Base-by-base conservation (phyloP, 2,329 filamentous ascomycete species). In the Rugonectria rugulosa region DNA sequence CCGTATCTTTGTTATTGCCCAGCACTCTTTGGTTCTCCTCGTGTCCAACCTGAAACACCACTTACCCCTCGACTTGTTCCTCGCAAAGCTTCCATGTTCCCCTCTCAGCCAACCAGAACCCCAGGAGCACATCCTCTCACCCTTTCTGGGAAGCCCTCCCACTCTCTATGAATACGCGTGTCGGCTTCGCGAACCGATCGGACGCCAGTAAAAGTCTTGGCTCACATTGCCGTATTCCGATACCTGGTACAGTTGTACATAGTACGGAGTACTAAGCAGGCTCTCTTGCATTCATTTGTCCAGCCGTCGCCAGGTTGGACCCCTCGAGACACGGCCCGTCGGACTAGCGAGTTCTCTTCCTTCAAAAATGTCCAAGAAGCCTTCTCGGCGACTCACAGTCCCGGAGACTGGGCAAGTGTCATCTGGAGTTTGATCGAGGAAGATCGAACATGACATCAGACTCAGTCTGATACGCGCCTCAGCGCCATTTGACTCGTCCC, bases 41-140 rank as follows among this genome's bases (percentile, higher is more conserved):
- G 52, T 59, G 55, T 23, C 27, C 60, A 67, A 65, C 65, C 63
- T 68, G 65, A 68, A 68, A 68, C 65, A 27, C 17, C 46, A 31
- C 56, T 15, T 9, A 32, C 34, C 9, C 40, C 32, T 26, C 23
- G 29, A 17, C 32, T 19, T 6, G 8, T 17, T 27, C 29, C 45
- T 37, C 38, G 20, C 41, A 17, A 6, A 9, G 15, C 21, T 41
- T 37, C 34, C 34, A 37, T 19, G 15, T 17, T 26, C 11, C 19
- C 11, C 20, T 20, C 10, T 31, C 11, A 23, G 29, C 20, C 43
- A 44, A 32, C 31, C 21, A 9, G 14, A 34, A 24, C n/a, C 19
- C 20, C 20, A 19, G 34, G 5, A 17, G 24, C 24, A 27, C 11
- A 27, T 11, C 24, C 24, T 11, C 24, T 11, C 24, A 27, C 24